Evolutionary conservation across 2,329 filamentous ascomycete genomes (phyloP).

Genomic region (Sclerotinia spermophila): DNA sequence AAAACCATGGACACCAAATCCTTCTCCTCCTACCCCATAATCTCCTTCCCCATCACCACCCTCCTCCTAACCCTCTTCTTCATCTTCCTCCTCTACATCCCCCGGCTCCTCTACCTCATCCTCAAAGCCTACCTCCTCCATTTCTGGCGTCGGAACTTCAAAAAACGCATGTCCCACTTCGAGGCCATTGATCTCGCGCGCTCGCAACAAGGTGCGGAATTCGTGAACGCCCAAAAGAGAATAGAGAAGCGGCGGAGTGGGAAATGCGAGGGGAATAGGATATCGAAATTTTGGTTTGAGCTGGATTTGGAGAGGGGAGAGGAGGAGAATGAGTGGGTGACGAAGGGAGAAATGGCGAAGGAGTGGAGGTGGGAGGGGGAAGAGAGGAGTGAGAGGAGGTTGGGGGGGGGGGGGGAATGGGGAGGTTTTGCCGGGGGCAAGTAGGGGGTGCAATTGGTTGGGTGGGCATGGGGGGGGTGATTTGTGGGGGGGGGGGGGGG

Average conservation of each 20-base stretch:
- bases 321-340: not conserved
- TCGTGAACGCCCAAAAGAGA: rapidly evolving
- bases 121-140: not conserved
- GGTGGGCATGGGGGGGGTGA: too few species aligned
- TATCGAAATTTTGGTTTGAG: not conserved
- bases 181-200: not conserved
- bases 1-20: not conserved
- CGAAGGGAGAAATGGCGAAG: not conserved
- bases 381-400: too few species aligned
- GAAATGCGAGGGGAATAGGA: not conserved
- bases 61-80: not conserved
- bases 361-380: not conserved
- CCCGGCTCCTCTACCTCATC: not conserved
- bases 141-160: not conserved
- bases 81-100: not conserved
- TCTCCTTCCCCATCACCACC: not conserved
- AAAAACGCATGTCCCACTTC: not conserved
- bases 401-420: not conserved
- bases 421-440: too few species aligned
- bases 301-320: not conserved
- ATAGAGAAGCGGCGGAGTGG: not conserved
- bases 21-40: not conserved
- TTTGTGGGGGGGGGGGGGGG: not conserved
- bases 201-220: rapidly evolving
- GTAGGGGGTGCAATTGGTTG: not conserved